phyloP scores from a whole-genome alignment of 2,329 filamentous ascomycete genomes.

The Cordyceps cicadae region DNA sequence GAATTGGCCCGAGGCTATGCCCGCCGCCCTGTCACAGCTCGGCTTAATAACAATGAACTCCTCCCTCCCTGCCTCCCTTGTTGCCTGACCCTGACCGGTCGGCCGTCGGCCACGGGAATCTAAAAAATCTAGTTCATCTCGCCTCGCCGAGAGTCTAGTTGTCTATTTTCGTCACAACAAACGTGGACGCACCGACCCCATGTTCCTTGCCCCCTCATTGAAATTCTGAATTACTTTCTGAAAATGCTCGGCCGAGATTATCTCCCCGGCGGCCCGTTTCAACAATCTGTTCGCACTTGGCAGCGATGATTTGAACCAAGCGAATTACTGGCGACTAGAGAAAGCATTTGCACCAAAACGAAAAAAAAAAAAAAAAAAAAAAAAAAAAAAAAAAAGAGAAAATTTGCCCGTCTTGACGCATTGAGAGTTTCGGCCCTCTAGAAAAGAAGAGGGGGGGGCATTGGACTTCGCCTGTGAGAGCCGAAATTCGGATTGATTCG shows the following conservation, averaged over 20 bases:
- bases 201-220: not conserved
- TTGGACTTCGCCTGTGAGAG: not conserved
- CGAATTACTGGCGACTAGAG: too few relatives aligned
- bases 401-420: not conserved
- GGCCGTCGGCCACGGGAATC: not conserved
- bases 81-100: not conserved
- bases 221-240: not conserved
- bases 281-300: not conserved
- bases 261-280: not conserved
- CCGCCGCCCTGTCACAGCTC: not conserved
- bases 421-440: not conserved
- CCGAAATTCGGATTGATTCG: not conserved
- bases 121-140: not conserved
- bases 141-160: not conserved
- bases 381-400: not conserved
- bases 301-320: not conserved
- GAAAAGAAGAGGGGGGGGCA: not conserved
- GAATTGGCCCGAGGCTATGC: slow-evolving; percentile 8
- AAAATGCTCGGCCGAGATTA: not conserved
- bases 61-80: too few relatives aligned
- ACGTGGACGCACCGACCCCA: slow-evolving; percentile 2
- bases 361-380: not conserved
- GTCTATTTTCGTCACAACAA: slow-evolving; percentile 2
- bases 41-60: not conserved
- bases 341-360: not conserved